These are phyloP conservation scores for Pseudohyphozyma bogoriensis DNA, from an alignment of 768 basidiomycete species.

Conservation along the genomic window DNA sequence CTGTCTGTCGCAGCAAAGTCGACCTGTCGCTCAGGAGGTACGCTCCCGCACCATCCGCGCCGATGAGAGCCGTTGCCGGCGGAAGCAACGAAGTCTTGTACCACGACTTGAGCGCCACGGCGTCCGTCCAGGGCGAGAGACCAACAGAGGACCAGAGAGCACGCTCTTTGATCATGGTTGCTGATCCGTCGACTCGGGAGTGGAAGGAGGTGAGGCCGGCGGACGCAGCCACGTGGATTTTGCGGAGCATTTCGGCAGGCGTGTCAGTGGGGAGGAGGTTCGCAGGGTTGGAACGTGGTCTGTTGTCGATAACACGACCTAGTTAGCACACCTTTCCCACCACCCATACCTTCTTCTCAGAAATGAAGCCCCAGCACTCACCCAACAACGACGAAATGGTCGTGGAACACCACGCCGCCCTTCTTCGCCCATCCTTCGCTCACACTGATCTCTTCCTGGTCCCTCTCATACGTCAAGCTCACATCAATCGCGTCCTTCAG, in stretches of 20 bases:
- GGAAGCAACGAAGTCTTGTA: neutral
- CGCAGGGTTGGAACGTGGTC: neutral
- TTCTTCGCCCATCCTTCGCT: neutral
- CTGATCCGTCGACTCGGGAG: neutral
- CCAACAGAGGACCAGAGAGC: neutral
- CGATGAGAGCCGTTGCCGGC: neutral
- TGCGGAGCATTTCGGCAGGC: neutral
- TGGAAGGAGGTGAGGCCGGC: neutral
- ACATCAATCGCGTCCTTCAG: neutral
- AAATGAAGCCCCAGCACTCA: neutral
- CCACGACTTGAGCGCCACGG: neutral
- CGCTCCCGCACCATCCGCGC: neutral
- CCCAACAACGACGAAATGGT: neutral
- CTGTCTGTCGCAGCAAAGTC: neutral
- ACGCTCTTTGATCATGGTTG: neutral
- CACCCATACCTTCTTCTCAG: no score
- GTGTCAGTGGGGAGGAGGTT: neutral
- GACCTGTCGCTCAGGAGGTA: neutral
- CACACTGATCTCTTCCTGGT: neutral
- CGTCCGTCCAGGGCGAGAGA: neutral
- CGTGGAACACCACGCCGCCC: neutral
- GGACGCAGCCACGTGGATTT: neutral
- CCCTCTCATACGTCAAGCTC: neutral
- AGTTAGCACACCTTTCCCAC: no score
- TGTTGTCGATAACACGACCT: neutral